Conservation (phyloP, 2,329 filamentous ascomycete species). For the Paecilomyces dactylethromorphus region DNA sequence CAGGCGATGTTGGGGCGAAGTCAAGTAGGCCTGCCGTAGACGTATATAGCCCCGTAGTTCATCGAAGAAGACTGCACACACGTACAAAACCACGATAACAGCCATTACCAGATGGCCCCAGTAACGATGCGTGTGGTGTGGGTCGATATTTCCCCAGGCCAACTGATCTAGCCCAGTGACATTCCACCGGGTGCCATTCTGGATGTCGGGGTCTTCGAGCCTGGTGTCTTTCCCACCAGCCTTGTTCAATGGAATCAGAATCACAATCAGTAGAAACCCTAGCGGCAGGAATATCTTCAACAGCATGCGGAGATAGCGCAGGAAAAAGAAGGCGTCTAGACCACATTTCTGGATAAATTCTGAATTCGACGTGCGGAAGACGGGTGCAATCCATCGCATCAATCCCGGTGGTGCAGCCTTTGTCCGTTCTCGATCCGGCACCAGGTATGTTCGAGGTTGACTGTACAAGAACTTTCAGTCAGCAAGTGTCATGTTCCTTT, state of each 20-base stretch:
- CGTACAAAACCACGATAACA: constrained; percentile 70
- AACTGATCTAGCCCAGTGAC: constrained; percentile 71
- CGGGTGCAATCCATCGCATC: constrained; percentile 48
- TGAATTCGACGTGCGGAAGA: constrained; percentile 64
- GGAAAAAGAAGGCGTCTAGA: constrained; percentile 93
- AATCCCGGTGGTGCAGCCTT: constrained; percentile 60
- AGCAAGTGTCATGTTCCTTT: constrained; percentile 1
- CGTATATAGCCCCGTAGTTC: constrained; percentile 86
- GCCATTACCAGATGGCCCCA: constrained; percentile 82
- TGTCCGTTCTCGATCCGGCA: constrained; percentile 76
- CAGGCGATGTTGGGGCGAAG: constrained; percentile 87
- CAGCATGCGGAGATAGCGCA: constrained; percentile 80
- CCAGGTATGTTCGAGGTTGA: constrained; percentile 78
- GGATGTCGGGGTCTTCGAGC: constrained; percentile 31
- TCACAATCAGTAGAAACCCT: constrained; percentile 68
- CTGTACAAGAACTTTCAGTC: constrained; percentile 33
- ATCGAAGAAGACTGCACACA: constrained; percentile 79
- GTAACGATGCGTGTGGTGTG: constrained; percentile 60
- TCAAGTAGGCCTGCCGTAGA: constrained; percentile 88
- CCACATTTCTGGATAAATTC: constrained; percentile 94
- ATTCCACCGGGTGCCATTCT: constrained; percentile 34
- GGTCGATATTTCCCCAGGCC: constrained; percentile 78
- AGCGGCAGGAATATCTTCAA: constrained; percentile 89
- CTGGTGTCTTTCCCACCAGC: constrained; percentile 60
- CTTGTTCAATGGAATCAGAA: constrained; percentile 79